Evolutionary conservation across 192 early-diverging fungal genomes (phyloP), one percentile per base, ranked within the genome.

Genomic region (Entomortierella beljakovae): DNA sequence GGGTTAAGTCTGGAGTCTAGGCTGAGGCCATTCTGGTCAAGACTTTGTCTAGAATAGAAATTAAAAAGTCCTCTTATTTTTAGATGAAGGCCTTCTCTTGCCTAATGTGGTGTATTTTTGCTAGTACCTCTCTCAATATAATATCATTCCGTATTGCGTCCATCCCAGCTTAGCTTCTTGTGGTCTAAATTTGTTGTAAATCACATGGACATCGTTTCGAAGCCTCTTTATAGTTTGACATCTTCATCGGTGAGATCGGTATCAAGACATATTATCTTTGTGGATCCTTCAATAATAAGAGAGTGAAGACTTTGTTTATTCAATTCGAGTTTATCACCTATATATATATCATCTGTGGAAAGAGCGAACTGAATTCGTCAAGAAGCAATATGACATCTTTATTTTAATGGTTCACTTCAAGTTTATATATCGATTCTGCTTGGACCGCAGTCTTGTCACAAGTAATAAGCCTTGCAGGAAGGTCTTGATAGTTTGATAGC

Each of bases 391-490:
- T 49, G 9, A 25, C 25, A 25, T 64, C 32, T 3, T 52, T 26
- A 34, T 34, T 6, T 38, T 54, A 64, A 34, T 31, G 23, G 1
- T 37, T 23, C 32, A 64, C 7, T 18, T 64, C 50, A n/a, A 64
- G 32, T 40, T 23, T 64, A 16, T 54, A 40, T 25, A 64, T 40
- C 16, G 63, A 64, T 37, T 64, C 63, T 54, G 63, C 29, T 54
- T 64, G 63, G 11, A 64, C n/a, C 10, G 34, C n/a, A 10, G 34
- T 15, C 13, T n/a, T 25, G 29, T 57, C 32, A 6, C 29, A n/a
- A n/a, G n/a, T n/a, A n/a, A n/a, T n/a, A n/a, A n/a, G n/a, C n/a
- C 42, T 18, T 11, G 42, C 10, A 8, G 42, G 42, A 43, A 8
- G 16, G 50, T 52, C 50, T n/a, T 22, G 50, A 22, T 52, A 52